Conservation (phyloP, 306 rosid species). For the Rosa chinensis region DNA sequence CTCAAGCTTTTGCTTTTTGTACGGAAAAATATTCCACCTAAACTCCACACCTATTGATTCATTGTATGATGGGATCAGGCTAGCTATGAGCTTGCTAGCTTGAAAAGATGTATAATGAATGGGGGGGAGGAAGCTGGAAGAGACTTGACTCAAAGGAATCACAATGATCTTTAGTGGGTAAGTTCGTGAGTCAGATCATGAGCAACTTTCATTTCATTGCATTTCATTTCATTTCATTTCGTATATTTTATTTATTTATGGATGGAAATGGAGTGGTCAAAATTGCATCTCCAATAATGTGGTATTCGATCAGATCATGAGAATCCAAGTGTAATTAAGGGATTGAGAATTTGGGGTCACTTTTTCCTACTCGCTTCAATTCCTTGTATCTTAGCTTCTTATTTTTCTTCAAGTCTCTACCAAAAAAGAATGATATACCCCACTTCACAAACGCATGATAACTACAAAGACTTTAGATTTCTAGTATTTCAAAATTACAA, state of each 20-base stretch:
- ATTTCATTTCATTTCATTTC: background rate
- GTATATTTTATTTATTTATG: background rate
- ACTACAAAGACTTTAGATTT: slow-evolving; percentile 7
- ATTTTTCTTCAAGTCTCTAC: slow-evolving; percentile 23
- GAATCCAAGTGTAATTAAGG: slow-evolving; percentile 27
- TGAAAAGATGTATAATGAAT: background rate
- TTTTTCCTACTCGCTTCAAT: slow-evolving; percentile 19
- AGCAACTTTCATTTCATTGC: background rate
- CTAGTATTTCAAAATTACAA: slow-evolving; percentile 7
- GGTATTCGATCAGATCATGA: slow-evolving; percentile 20
- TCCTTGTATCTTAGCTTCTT: slow-evolving; percentile 34
- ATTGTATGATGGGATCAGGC: background rate
- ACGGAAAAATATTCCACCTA: background rate
- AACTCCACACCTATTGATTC: background rate
- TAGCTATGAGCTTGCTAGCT: no score
- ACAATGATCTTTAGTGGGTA: background rate
- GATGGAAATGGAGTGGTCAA: slow-evolving; percentile 20
- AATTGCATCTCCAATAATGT: slow-evolving; percentile 18
- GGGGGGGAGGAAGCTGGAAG: background rate
- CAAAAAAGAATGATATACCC: slow-evolving; percentile 36
- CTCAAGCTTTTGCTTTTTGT: background rate
- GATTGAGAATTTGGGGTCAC: slow-evolving; percentile 13
- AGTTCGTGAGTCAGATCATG: slow-evolving; percentile 12
- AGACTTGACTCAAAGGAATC: background rate
- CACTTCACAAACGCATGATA: slow-evolving; percentile 21